Base-by-base conservation (phyloP, 1,139 yeast species). In the Lodderomyces orthopsilosis region DNA sequence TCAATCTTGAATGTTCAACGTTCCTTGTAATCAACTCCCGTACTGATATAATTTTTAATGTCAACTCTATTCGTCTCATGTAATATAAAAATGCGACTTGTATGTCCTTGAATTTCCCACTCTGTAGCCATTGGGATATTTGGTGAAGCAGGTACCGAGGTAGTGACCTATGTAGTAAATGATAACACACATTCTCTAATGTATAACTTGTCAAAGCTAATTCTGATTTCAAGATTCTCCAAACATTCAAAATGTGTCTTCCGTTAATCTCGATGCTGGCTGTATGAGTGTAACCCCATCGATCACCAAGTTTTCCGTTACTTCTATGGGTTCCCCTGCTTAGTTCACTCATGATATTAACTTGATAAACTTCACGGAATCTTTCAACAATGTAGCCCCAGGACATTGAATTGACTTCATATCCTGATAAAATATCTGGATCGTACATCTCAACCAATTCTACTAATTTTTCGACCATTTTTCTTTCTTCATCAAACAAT, bases 361-460 rank as follows among this genome's bases (percentile, higher is more conserved):
- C 63, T 2, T 77, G 78, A 52, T 70, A 71, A 1, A 60, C 63
- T 0, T 50, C 53, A 22, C 69, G 58, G 46, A 80, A 77, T 35
- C 98, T 62, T 46, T 87, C 95, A 33, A 87, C 72, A 0, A 91
- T 45, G 55, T 87, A 93, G 0, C 98, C 98, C 97, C 98, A 91
- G 0, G 97, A 88, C 1, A 77, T 56, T 1, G 83, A 68, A 54
- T 89, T 87, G 8, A 89, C 75, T 56, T 93, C 98, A 59, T 77
- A 93, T 0, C 98, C 98, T 0, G 89, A 74, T 6, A 94, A 58
- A 33, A 93, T 79, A 59, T 93, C 98, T 0, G 98, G 98, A 56
- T 93, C 98, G 43, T 80, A 72, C 2, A 66, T 52, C 22, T 80
- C 74, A 0, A 88, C 81, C n/a, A 85, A 48, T 1, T 73, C 68